A percentile compares a stretch with the other conserved stretches of the same genome.
These are phyloP conservation scores for Pholiota conissans DNA, from an alignment of 768 basidiomycete species.

Conservation along the genomic window DNA sequence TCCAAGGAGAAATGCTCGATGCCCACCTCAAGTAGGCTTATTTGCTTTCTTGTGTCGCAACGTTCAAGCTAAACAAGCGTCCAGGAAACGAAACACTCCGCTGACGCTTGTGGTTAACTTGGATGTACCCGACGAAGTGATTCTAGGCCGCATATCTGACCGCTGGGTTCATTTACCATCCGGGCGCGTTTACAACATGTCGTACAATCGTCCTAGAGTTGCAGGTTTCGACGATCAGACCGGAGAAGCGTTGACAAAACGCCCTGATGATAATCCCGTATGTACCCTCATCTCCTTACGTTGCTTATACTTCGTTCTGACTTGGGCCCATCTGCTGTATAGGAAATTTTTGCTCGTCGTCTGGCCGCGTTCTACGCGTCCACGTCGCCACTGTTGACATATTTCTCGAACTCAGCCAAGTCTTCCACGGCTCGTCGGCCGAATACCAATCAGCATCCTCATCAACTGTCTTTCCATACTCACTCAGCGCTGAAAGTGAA, in stretches of 20 bases:
- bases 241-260: slow-evolving; percentile 82
- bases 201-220: slow-evolving; percentile 82
- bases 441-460: slow-evolving; percentile 45
- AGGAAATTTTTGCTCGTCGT: slow-evolving; percentile 81
- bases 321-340: slow-evolving; percentile 3
- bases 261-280: slow-evolving; percentile 90
- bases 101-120: slow-evolving; percentile 84
- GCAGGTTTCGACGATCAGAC: slow-evolving; percentile 83
- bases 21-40: slow-evolving; percentile 64
- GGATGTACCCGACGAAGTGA: slow-evolving; percentile 85
- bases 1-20: slow-evolving; percentile 82
- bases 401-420: slow-evolving; percentile 50
- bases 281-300: slow-evolving; percentile 25
- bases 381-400: slow-evolving; percentile 78
- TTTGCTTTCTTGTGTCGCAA: neutral
- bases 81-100: slow-evolving; percentile 60
- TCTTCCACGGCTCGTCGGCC: slow-evolving; percentile 21
- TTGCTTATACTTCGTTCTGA: slow-evolving; percentile 9
- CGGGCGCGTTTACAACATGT: slow-evolving; percentile 87
- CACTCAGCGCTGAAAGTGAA: slow-evolving; percentile 51
- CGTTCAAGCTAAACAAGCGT: slow-evolving; percentile 1
- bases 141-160: slow-evolving; percentile 84
- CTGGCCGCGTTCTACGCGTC: slow-evolving; percentile 75
- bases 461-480: slow-evolving; percentile 48
- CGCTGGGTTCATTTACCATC: slow-evolving; percentile 89